These are phyloP conservation scores for Gigaspora rosea DNA, from an alignment of 192 early-diverging fungal genomes.

Conservation along the genomic window DNA sequence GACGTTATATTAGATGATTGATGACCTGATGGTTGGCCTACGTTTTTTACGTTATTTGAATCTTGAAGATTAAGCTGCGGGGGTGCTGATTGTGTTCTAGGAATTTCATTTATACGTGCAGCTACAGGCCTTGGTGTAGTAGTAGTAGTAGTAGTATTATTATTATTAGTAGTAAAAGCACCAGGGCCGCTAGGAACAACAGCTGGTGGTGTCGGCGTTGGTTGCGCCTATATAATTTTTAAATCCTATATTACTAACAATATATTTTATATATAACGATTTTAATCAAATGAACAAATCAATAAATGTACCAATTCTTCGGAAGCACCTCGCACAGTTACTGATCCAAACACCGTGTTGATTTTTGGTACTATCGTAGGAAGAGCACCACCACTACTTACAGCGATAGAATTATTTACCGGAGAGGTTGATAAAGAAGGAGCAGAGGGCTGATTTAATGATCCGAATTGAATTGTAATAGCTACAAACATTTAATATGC, in stretches of 20 bases:
- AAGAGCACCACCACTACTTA: constrained; percentile 11
- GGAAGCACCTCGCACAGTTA: neutral
- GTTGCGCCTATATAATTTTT: neutral
- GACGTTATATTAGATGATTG: neutral
- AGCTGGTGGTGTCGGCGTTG: neutral
- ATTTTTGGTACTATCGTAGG: neutral
- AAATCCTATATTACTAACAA: neutral
- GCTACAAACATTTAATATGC: neutral
- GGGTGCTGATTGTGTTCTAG: constrained; percentile 25
- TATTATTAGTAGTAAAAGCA: neutral
- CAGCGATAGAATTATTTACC: neutral
- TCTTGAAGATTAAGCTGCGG: constrained; percentile 8
- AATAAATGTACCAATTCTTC: neutral
- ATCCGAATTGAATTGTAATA: constrained; percentile 25
- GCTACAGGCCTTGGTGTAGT: neutral
- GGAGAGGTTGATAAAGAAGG: neutral
- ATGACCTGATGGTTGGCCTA: constrained; percentile 1
- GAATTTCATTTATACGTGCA: constrained; percentile 19
- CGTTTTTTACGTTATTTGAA: constrained; percentile 14
- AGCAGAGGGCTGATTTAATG: constrained; percentile 3
- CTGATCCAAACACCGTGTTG: constrained; percentile 8
- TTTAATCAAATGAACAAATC: neutral
- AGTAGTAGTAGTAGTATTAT: neutral
- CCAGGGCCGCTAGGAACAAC: neutral
- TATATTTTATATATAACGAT: neutral